Evolutionary conservation across 345 rosid genomes (phyloP).

Genomic region (Populus ilicifolia): DNA sequence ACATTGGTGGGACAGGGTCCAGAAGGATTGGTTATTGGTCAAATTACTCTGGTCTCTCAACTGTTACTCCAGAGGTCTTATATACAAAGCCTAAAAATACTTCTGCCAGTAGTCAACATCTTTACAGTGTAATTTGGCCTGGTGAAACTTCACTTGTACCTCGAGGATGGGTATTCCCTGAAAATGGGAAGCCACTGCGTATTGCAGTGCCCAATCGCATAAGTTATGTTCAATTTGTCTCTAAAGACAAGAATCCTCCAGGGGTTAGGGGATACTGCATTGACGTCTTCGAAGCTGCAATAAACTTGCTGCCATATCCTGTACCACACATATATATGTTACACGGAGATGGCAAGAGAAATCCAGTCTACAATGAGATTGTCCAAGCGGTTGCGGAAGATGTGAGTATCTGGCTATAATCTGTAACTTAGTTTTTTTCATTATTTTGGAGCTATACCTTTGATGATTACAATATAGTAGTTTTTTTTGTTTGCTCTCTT

Average conservation of each 20-base stretch:
- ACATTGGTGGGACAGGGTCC: conserved; percentile 55
- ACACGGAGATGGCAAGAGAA: conserved; percentile 59
- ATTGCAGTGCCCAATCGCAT: conserved; percentile 80
- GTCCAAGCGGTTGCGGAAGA: conserved; percentile 52
- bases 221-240: conserved; percentile 50
- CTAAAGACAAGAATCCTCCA: conserved; percentile 53
- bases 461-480: not conserved
- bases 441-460: not conserved
- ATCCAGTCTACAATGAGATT: conserved; percentile 59
- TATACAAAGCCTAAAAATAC: conserved; percentile 50
- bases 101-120: conserved; percentile 48
- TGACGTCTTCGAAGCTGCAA: conserved; percentile 88
- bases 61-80: conserved; percentile 53
- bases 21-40: conserved; percentile 93
- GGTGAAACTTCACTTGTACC: conserved; percentile 56
- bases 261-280: conserved; percentile 84
- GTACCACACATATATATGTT: conserved; percentile 62
- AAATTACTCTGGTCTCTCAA: conserved; percentile 66
- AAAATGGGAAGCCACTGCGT: conserved; percentile 69
- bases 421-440: not conserved
- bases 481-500: conserved; percentile 18
- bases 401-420: conserved; percentile 44
- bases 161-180: conserved; percentile 88
- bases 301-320: conserved; percentile 76
- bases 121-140: conserved; percentile 71